phyloP scores from a whole-genome alignment of 129 eudicot genomes.

The Dittrichia graveolens region DNA sequence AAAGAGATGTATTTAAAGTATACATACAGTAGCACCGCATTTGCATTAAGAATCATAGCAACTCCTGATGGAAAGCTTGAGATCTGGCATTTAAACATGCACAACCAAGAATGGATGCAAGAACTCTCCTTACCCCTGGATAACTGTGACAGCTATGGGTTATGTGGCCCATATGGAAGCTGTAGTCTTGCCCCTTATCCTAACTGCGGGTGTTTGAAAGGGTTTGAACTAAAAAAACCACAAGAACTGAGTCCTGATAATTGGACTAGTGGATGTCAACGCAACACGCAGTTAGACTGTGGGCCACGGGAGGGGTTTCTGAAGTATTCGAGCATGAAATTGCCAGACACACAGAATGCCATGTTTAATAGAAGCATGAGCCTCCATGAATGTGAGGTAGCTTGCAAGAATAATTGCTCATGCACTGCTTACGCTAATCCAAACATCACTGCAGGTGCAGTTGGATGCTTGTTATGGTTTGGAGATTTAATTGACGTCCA shows the following conservation, averaged over 20 bases:
- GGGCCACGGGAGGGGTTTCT: slow-evolving; percentile 35
- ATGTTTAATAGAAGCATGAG: slow-evolving; percentile 1
- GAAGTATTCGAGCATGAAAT: slow-evolving; percentile 28
- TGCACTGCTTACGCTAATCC: slow-evolving; percentile 40
- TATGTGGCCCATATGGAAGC: slow-evolving; percentile 31
- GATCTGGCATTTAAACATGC: neutral
- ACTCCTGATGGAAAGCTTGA: slow-evolving; percentile 25
- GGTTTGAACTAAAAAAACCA: slow-evolving; percentile 29
- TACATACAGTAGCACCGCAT: slow-evolving; percentile 4
- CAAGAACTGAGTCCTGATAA: slow-evolving; percentile 24
- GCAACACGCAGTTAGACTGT: slow-evolving; percentile 26
- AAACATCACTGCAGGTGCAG: slow-evolving; percentile 34
- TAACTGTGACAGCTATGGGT: slow-evolving; percentile 25
- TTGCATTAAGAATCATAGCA: neutral
- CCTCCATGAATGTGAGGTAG: slow-evolving; percentile 33
- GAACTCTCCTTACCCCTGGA: slow-evolving; percentile 14
- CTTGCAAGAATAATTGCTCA: slow-evolving; percentile 32
- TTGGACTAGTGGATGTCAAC: slow-evolving; percentile 27
- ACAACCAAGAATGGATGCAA: slow-evolving; percentile 5
- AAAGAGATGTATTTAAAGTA: slow-evolving; percentile 10
- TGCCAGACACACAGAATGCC: slow-evolving; percentile 33
- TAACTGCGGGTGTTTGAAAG: slow-evolving; percentile 39
- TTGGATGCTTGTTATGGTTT: slow-evolving; percentile 54
- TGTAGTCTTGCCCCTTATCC: slow-evolving; percentile 10
- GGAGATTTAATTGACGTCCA: slow-evolving; percentile 28